These are phyloP conservation scores for Vigna unguiculata DNA, from an alignment of 306 rosid genomes.

Conservation along the genomic window DNA sequence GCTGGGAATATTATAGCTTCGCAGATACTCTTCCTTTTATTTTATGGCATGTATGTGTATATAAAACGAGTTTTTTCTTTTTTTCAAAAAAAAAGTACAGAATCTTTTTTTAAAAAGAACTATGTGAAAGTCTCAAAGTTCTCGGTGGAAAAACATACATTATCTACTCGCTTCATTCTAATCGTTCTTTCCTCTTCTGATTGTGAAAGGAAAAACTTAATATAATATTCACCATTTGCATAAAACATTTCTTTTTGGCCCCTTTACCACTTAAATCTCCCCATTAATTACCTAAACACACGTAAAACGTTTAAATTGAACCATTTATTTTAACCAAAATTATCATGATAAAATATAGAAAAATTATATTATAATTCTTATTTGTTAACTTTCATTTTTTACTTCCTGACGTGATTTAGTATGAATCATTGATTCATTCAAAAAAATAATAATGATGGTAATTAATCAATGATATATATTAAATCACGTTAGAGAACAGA, in stretches of 20 bases:
- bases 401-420: too few species aligned
- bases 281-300: too few species aligned
- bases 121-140: slow-evolving; percentile 9
- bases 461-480: too few species aligned
- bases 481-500: too few species aligned
- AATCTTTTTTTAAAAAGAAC: slow-evolving; percentile 9
- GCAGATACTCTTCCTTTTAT: not conserved
- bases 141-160: slow-evolving; percentile 19
- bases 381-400: too few species aligned
- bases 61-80: not conserved
- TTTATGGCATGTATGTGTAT: not conserved
- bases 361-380: too few species aligned
- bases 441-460: too few species aligned
- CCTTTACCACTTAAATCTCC: slow-evolving; percentile 31
- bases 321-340: too few species aligned
- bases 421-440: too few species aligned
- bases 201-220: slow-evolving; percentile 17
- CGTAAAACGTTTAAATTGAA: too few species aligned
- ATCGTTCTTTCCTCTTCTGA: slow-evolving; percentile 14
- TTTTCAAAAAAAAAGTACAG: not conserved
- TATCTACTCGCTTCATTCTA: slow-evolving; percentile 4
- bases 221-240: slow-evolving; percentile 34
- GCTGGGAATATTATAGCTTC: slow-evolving; percentile 48
- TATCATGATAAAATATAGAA: too few species aligned
- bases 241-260: slow-evolving; percentile 30